These are phyloP conservation scores for Apiospora malaysiana DNA, from an alignment of 2,329 filamentous ascomycete genomes.

Conservation along the genomic window DNA sequence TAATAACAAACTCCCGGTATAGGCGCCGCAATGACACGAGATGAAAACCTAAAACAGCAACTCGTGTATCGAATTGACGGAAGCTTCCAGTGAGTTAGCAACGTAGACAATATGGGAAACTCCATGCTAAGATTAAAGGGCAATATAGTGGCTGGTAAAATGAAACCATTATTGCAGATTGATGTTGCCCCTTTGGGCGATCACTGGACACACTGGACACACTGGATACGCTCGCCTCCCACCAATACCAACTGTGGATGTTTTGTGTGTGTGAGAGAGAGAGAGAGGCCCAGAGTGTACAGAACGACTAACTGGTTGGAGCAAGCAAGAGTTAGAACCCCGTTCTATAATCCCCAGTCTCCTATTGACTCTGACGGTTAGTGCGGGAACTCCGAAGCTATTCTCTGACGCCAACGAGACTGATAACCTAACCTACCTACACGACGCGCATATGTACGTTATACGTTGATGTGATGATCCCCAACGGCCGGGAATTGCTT, in stretches of 20 bases:
- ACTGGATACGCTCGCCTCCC: too few relatives aligned
- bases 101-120: neutral
- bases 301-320: neutral
- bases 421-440: neutral
- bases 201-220: too few relatives aligned
- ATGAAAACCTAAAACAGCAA: slow-evolving; percentile 9
- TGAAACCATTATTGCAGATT: slow-evolving; percentile 10
- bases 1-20: neutral
- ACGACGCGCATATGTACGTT: neutral
- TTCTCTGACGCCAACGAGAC: slow-evolving; percentile 14
- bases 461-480: neutral
- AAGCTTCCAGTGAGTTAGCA: neutral
- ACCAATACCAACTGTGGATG: neutral
- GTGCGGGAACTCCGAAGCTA: slow-evolving; percentile 4
- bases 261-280: too few relatives aligned
- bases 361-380: neutral
- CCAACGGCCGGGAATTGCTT: neutral
- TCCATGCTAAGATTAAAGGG: slow-evolving; percentile 13
- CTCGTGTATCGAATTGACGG: slow-evolving; percentile 6
- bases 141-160: neutral
- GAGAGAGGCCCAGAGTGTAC: neutral
- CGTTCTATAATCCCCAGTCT: neutral
- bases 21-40: slow-evolving; percentile 1
- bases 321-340: neutral
- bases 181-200: neutral